Evolutionary conservation across 306 rosid species (phyloP), one percentile per base, ranked within the genome.

Genomic region (Quercus ilex): DNA sequence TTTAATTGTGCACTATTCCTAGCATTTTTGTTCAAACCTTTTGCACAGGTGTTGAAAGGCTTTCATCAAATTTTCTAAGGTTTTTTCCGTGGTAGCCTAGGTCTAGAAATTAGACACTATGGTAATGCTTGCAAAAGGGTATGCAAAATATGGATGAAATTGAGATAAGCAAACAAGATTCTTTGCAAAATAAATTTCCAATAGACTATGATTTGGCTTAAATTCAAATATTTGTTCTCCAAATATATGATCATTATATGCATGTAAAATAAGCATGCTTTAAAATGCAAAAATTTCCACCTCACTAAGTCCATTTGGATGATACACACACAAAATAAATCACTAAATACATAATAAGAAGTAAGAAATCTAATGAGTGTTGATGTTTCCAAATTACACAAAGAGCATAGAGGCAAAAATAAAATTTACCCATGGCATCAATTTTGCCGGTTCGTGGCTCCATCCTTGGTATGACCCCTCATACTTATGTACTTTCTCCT

Each of bases 401-500:
- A n/a, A 57, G 67, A 64, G 74, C 19, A 55, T 23, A 77, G 38
- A 84, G 63, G 64, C 20, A 74, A 67, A 69, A 65, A 57, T 30
- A 57, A 65, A 53, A 80, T 69, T 86, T 96, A 96, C 99, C 98
- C 90, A 84, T 73, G 92, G 96, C 87, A 82, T 83, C 85, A 90
- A 68, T 78, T 89, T 93, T 20, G 81, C 85, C 15, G 89, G 84
- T 80, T 93, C 96, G 49, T 80, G 86, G 81, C 79, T 89, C 99
- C 97, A 91, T 70, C 90, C 96, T 80, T 88, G 97, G 79, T 58
- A 89, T 25, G 99, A 83, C 31, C 91, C 91, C 85, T 96, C 99
- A 74, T 80, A 86, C 83, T 89, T 91, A 28, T 87, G 89, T 75
- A 93, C 98, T 57, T 92, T 93, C 80, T 96, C 96, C 81, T 93